Evolutionary conservation across 2,329 filamentous ascomycete species (phyloP).

Genomic region (Fusarium devonianum): DNA sequence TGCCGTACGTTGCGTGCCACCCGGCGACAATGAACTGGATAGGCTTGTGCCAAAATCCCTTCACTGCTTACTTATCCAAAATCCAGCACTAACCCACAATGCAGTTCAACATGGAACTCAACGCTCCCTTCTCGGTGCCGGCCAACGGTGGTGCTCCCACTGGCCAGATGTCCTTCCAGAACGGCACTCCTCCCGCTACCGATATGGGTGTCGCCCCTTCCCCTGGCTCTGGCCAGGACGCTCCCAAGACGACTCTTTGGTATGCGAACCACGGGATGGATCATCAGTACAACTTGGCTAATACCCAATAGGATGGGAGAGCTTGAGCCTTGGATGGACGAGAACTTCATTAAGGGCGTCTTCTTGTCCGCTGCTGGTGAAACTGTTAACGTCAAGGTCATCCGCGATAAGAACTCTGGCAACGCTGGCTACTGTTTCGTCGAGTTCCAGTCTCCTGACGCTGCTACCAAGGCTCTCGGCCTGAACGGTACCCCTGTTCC

Average conservation of each 20-base stretch:
- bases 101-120: conserved; percentile 45
- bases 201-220: conserved; percentile 49
- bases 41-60: background rate
- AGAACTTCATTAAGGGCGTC: conserved; percentile 96
- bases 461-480: conserved; percentile 88
- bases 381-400: conserved; percentile 98
- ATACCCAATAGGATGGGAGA: conserved; percentile 85
- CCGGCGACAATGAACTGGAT: too few species aligned
- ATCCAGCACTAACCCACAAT: conserved; percentile 10
- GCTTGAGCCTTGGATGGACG: conserved; percentile 98
- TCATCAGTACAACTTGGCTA: conserved; percentile 5
- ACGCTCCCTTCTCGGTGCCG: conserved; percentile 43
- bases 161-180: conserved; percentile 48
- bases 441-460: conserved; percentile 83
- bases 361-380: conserved; percentile 90
- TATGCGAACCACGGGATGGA: conserved; percentile 41
- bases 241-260: conserved; percentile 67
- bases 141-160: conserved; percentile 44
- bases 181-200: conserved; percentile 50
- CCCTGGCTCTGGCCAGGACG: conserved; percentile 50
- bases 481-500: conserved; percentile 90
- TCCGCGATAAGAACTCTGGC: conserved; percentile 97
- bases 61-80: background rate
- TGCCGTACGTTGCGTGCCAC: too few species aligned
- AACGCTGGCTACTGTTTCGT: conserved; percentile 99